phyloP scores from a whole-genome alignment of 257 asterid genomes.

The Petrea volubilis region DNA sequence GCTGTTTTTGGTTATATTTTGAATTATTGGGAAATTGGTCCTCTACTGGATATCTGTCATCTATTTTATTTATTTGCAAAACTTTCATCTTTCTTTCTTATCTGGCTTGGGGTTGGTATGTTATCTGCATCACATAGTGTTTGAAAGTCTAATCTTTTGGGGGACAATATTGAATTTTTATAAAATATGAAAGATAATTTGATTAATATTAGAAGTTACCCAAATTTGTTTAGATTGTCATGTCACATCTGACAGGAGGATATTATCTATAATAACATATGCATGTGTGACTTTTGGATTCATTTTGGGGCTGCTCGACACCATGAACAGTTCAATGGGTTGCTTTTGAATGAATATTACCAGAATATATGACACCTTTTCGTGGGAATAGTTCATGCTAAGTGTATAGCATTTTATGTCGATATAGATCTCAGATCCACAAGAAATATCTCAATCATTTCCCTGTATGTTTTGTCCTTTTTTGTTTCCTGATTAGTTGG shows the following conservation, averaged over 20 bases:
- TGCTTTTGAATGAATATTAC: neutral
- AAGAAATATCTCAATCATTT: neutral
- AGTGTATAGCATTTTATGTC: neutral
- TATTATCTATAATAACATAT: neutral
- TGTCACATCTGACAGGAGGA: constrained; percentile 7
- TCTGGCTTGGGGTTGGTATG: no score
- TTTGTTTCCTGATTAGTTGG: neutral
- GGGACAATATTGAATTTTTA: no score
- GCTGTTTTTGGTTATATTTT: constrained; percentile 9
- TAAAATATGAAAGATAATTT: neutral
- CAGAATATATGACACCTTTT: neutral
- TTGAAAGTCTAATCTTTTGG: no score
- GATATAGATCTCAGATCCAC: neutral
- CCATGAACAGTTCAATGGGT: neutral
- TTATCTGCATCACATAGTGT: no score
- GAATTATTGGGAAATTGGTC: constrained; percentile 1
- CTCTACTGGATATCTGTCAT: neutral
- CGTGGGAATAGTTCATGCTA: neutral
- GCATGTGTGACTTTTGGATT: constrained; percentile 15
- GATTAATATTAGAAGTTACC: neutral
- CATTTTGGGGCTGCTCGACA: neutral
- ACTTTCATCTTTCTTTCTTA: neutral
- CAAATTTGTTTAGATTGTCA: neutral
- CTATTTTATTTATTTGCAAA: neutral
- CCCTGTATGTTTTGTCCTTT: no score